phyloP scores from a whole-genome alignment of 768 basidiomycete species.

The Leucosporidium yakuticum region DNA sequence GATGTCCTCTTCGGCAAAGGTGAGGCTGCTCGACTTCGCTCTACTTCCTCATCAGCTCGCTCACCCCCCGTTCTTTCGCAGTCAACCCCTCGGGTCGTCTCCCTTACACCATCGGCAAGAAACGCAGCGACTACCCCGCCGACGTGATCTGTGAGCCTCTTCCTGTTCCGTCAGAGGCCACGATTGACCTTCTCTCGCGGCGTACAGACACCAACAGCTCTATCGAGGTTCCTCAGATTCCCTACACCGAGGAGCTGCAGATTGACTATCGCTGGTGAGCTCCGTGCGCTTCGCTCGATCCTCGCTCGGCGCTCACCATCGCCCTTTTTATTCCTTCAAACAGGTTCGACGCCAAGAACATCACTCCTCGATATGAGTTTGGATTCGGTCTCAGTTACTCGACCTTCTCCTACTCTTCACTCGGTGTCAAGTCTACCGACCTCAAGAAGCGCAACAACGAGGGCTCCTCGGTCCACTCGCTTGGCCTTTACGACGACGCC shows the following conservation, averaged over 20 bases:
- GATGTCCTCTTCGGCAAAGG: constrained; percentile 61
- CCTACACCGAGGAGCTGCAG: constrained; percentile 62
- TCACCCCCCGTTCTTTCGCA: constrained; percentile 21
- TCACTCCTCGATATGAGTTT: constrained; percentile 57
- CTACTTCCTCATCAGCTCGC: not conserved
- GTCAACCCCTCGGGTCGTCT: constrained; percentile 68
- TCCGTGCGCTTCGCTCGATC: not conserved
- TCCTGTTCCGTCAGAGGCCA: too few relatives aligned
- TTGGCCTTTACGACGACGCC: constrained; percentile 16
- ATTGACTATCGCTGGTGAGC: constrained; percentile 56
- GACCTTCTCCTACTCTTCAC: constrained; percentile 56
- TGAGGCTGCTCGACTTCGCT: not conserved
- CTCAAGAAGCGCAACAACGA: not conserved
- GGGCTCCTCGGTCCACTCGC: not conserved
- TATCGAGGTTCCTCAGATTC: constrained; percentile 51
- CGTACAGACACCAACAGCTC: not conserved
- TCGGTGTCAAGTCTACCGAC: not conserved
- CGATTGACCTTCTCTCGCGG: too few relatives aligned
- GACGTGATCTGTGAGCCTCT: constrained; percentile 41
- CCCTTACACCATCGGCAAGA: constrained; percentile 71
- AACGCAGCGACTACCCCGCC: constrained; percentile 56
- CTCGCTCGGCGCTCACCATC: not conserved
- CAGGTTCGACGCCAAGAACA: constrained; percentile 36
- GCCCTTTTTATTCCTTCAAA: not conserved
- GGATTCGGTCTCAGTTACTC: constrained; percentile 87